phyloP scores from a whole-genome alignment of 192 early-diverging fungal genomes.

The Coemansia sp. region DNA sequence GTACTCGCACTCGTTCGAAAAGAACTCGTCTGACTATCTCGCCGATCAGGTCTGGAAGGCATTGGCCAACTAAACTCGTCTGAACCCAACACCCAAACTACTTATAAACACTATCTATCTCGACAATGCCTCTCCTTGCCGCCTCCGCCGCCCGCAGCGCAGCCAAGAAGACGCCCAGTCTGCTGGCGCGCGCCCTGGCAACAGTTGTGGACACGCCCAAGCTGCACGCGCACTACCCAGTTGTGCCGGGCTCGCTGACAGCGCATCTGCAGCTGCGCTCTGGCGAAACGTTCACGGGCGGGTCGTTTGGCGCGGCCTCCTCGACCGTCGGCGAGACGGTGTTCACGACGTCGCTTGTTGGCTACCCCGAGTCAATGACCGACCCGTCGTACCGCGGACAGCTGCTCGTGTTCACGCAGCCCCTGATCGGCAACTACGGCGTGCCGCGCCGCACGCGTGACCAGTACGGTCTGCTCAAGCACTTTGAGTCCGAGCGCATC shows the following conservation, averaged over 20 bases:
- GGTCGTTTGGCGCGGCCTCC: constrained; percentile 80
- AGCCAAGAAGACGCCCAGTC: constrained; percentile 17
- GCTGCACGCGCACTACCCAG: constrained; percentile 49
- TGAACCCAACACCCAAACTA: constrained; percentile 8
- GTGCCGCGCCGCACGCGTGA: constrained; percentile 75
- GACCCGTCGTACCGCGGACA: constrained; percentile 97
- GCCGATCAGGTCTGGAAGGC: constrained; percentile 69
- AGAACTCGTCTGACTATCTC: constrained; percentile 86
- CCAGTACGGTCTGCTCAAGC: constrained; percentile 75
- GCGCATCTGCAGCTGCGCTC: constrained; percentile 72
- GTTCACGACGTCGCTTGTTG: constrained; percentile 92
- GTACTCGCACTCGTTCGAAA: constrained; percentile 84
- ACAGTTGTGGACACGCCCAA: constrained; percentile 22
- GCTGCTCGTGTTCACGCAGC: constrained; percentile 96
- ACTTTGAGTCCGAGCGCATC: constrained; percentile 85
- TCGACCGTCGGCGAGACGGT: constrained; percentile 85
- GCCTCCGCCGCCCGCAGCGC: background rate
- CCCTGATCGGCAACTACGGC: constrained; percentile 95
- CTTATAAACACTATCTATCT: background rate
- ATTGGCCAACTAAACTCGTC: constrained; percentile 33
- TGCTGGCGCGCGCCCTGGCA: constrained; percentile 43
- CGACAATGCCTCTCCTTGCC: constrained; percentile 28
- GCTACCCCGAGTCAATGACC: constrained; percentile 97
- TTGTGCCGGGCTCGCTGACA: constrained; percentile 57
- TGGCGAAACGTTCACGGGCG: constrained; percentile 79